Evolutionary conservation across 345 rosid genomes (phyloP).

Genomic region (Citrus glauca): DNA sequence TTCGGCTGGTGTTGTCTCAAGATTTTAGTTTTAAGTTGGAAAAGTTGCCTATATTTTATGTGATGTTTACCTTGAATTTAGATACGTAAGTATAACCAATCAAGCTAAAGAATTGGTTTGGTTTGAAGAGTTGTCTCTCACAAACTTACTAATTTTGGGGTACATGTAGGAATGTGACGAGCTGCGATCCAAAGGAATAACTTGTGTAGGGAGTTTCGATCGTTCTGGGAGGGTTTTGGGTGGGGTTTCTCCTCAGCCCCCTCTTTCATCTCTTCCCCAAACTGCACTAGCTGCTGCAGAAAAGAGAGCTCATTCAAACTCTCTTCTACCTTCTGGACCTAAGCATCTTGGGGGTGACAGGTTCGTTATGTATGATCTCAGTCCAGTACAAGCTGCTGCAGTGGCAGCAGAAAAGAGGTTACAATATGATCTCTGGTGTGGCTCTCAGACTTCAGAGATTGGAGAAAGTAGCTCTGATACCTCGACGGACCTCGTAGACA

Average conservation of each 20-base stretch:
- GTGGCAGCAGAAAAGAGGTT: slow-evolving; percentile 96
- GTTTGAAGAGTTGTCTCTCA: not conserved
- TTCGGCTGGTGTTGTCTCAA: not conserved
- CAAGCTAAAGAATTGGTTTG: not conserved
- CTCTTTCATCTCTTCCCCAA: slow-evolving; percentile 50
- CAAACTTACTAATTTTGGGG: not conserved
- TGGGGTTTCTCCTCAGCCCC: slow-evolving; percentile 70
- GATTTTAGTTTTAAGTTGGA: not conserved
- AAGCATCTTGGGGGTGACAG: slow-evolving; percentile 79
- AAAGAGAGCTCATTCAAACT: slow-evolving; percentile 56
- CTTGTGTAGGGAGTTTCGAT: slow-evolving; percentile 79
- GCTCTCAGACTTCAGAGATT: slow-evolving; percentile 53
- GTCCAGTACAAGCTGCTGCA: slow-evolving; percentile 90
- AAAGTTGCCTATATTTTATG: not conserved
- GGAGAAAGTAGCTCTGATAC: slow-evolving; percentile 36
- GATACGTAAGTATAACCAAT: not conserved
- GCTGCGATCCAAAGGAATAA: slow-evolving; percentile 63
- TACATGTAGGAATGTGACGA: slow-evolving; percentile 82
- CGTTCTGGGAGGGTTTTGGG: slow-evolving; percentile 76
- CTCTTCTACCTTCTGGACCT: slow-evolving; percentile 71
- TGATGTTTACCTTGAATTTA: not conserved
- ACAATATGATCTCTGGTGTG: slow-evolving; percentile 88
- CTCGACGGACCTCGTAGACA: slow-evolving; percentile 19
- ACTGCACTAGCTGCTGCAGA: slow-evolving; percentile 72
- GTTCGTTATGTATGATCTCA: slow-evolving; percentile 71